Conservation (phyloP, 2,329 filamentous ascomycete genomes). For the Trichoderma sp. region DNA sequence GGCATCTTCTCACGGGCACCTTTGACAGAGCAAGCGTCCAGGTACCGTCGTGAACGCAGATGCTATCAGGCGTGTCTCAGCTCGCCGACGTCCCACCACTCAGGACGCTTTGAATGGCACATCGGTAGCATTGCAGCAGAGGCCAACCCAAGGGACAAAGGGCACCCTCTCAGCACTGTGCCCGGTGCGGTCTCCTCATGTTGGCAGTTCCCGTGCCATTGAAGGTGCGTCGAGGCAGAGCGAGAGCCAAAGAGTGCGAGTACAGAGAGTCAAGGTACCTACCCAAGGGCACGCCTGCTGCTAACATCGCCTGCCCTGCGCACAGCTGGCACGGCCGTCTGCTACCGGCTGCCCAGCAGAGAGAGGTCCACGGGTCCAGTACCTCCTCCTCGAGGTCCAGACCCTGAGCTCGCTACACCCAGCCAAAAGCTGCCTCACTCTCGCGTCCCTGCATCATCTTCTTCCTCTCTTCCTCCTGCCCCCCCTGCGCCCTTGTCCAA, state of each 20-base stretch:
- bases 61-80: conserved; percentile 4
- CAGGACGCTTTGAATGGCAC: background rate
- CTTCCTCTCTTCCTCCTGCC: background rate
- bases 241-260: too few species aligned
- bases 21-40: background rate
- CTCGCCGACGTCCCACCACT: background rate
- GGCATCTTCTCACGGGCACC: too few species aligned
- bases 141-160: background rate
- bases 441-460: background rate
- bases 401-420: background rate
- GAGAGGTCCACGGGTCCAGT: background rate
- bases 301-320: too few species aligned
- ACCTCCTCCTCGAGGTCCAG: background rate
- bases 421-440: conserved; percentile 8
- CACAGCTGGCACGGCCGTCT: too few species aligned
- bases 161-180: background rate
- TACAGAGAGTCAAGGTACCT: too few species aligned
- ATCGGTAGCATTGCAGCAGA: background rate
- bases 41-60: background rate
- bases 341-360: too few species aligned
- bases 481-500: conserved; percentile 1
- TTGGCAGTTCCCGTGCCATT: background rate
- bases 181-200: background rate
- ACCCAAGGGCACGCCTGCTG: too few species aligned
- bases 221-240: background rate